Conservation (phyloP, 192 early-diverging fungal species). For the Hyaloraphidium curvatum region DNA sequence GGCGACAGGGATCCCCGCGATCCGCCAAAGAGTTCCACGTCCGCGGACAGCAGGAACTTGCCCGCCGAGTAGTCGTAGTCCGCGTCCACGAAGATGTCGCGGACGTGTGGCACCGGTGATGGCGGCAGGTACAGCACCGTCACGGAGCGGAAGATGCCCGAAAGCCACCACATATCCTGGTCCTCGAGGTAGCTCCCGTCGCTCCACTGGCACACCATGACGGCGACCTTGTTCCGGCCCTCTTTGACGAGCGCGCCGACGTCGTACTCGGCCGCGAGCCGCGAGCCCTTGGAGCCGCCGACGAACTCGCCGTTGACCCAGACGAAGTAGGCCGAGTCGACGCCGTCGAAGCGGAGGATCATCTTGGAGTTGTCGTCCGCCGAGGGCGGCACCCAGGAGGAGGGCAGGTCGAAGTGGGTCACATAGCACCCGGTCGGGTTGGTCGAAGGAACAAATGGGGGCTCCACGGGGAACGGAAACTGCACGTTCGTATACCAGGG, state of each 20-base stretch:
- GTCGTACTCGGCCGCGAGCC: neutral
- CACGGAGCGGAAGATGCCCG: neutral
- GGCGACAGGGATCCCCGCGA: no score
- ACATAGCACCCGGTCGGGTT: neutral
- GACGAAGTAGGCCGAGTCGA: neutral
- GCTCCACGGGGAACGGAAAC: neutral
- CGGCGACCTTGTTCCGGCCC: neutral
- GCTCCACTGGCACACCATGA: slow-evolving; percentile 2
- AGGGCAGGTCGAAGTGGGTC: neutral
- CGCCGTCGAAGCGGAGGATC: neutral
- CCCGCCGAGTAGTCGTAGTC: no score
- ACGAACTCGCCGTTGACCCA: neutral
- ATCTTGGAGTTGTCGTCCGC: neutral
- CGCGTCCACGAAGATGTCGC: neutral
- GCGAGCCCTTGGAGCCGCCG: neutral
- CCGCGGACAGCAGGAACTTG: no score
- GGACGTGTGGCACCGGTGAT: neutral
- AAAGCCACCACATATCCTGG: slow-evolving; percentile 2
- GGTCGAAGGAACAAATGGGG: neutral
- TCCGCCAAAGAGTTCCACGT: no score
- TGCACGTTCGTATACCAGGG: neutral
- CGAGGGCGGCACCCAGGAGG: neutral
- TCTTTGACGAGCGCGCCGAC: neutral
- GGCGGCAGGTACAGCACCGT: neutral
- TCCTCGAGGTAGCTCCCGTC: slow-evolving; percentile 1